Base-by-base conservation (phyloP, 1,284 basidiomycete genomes). In the Puccinia horiana region DNA sequence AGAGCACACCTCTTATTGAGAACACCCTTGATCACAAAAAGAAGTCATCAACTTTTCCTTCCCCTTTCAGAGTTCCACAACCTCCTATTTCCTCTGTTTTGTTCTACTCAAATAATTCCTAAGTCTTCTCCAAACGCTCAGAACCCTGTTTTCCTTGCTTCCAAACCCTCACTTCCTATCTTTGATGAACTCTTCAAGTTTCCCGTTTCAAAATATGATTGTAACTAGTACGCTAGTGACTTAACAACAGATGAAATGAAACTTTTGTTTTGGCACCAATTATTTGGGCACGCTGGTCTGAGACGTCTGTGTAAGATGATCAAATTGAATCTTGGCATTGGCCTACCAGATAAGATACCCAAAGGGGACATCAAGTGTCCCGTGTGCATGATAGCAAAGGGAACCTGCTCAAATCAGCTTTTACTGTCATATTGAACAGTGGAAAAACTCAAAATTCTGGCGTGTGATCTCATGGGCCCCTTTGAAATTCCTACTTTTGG, bases 391-490 rank as follows among this genome's bases (percentile, higher is more conserved):
- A 42, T 73, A 18, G 29, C 35, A 3, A 73, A 73, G 23, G 42
- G 70, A 2, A 73, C 8, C 2, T 6, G 49, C 12, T 9, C 26
- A n/a, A 70, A 47, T 26, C 8, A 5, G 2, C 20, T 76, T 3
- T 16, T n/a, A 35, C 54, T 56, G 2, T n/a, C 37, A 1, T 37
- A 76, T 32, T 18, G 29, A 8, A 8, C 32, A 23, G 11, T 37
- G 9, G 54, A 42, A 8, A 1, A 1, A 2, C 29, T 78, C 0
- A 40, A 65, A 4, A 69, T 78, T 11, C 42, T 78, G 20, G 47
- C 40, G 2, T 44, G 37, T 40, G 76, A 78, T 47, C 42, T 78
- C 1, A 78, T 78, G 26, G 76, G 76, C 26, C 76, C 76, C 40
- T 65, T 73, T 12, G 70, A 73, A 26, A 35, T 49, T 73, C n/a